Percentiles rank a stretch among this genome's conserved stretches.
Conservation (phyloP, 163 green algal species). For the Coccomyxa subellipsoidea region DNA sequence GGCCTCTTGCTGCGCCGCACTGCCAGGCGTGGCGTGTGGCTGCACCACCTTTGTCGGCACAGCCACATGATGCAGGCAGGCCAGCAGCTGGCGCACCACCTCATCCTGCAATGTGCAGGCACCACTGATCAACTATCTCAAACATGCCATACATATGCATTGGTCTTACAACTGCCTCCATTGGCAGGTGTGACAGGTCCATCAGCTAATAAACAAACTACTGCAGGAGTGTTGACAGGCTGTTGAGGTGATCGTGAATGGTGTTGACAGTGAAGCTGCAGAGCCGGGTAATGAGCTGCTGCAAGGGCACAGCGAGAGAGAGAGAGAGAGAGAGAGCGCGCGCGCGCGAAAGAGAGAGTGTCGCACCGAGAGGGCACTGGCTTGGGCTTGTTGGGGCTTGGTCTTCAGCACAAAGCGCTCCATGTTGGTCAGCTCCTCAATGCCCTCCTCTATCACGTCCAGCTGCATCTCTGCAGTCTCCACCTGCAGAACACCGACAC, state of each 20-base stretch:
- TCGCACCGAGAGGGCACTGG: background rate
- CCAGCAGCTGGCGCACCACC: slow-evolving; percentile 27
- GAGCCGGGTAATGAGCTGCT: too few species aligned
- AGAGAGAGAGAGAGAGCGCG: too few species aligned
- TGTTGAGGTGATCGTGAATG: too few species aligned
- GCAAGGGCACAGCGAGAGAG: too few species aligned
- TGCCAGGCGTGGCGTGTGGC: background rate
- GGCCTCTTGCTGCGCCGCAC: background rate
- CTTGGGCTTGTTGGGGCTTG: slow-evolving; percentile 7
- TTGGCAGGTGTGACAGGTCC: too few species aligned
- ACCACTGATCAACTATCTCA: background rate
- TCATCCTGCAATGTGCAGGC: slow-evolving; percentile 14
- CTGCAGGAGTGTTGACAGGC: too few species aligned
- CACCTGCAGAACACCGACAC: background rate
- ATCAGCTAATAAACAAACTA: too few species aligned
- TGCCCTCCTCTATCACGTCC: slow-evolving; percentile 20
- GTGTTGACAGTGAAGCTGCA: too few species aligned
- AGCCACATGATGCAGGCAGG: slow-evolving; percentile 9
- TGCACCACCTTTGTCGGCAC: background rate
- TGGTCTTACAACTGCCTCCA: too few species aligned
- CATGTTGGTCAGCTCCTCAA: slow-evolving; percentile 20
- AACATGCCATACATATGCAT: background rate
- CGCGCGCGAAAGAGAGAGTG: too few species aligned
- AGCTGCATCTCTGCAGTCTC: slow-evolving; percentile 20
- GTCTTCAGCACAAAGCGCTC: slow-evolving; percentile 24